Evolutionary conservation across 148 eudicot species (phyloP).

Genomic region (Salicornia ramosissima): DNA sequence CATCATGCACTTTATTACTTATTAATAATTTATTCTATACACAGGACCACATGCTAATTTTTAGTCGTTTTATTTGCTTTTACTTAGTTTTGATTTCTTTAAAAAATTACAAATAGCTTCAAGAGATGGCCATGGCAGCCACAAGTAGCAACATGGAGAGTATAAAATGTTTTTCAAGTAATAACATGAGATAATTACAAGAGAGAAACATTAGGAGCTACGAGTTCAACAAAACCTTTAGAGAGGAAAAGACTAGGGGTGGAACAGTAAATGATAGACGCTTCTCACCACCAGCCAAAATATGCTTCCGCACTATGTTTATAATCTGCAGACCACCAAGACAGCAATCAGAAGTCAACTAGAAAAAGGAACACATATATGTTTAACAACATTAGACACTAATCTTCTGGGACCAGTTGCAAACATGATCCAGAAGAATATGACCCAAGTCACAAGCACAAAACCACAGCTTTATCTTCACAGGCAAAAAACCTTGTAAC

Average conservation of each 20-base stretch:
- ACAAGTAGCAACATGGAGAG: too few relatives aligned
- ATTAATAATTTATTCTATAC: too few relatives aligned
- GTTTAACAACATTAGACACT: neutral
- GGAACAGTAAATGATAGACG: constrained; percentile 84
- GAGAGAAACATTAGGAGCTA: neutral
- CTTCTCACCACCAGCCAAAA: constrained; percentile 79
- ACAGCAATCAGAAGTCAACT: constrained; percentile 19
- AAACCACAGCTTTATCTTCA: constrained; percentile 1
- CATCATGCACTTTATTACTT: too few relatives aligned
- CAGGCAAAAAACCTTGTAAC: neutral
- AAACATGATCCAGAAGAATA: neutral
- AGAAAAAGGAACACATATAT: neutral
- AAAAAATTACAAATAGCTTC: too few relatives aligned
- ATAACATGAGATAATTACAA: neutral
- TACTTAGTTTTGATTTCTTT: too few relatives aligned
- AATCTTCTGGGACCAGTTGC: constrained; percentile 1
- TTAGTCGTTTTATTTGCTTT: too few relatives aligned
- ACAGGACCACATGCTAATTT: too few relatives aligned
- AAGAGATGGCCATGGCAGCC: too few relatives aligned
- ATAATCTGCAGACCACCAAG: constrained; percentile 62
- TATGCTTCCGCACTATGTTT: constrained; percentile 70
- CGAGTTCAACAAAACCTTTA: constrained; percentile 54
- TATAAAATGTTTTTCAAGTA: too few relatives aligned
- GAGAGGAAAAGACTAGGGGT: constrained; percentile 77
- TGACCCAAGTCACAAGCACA: neutral